Base-by-base conservation (phyloP, 331 rosid species). In the Rosa hybrid region DNA sequence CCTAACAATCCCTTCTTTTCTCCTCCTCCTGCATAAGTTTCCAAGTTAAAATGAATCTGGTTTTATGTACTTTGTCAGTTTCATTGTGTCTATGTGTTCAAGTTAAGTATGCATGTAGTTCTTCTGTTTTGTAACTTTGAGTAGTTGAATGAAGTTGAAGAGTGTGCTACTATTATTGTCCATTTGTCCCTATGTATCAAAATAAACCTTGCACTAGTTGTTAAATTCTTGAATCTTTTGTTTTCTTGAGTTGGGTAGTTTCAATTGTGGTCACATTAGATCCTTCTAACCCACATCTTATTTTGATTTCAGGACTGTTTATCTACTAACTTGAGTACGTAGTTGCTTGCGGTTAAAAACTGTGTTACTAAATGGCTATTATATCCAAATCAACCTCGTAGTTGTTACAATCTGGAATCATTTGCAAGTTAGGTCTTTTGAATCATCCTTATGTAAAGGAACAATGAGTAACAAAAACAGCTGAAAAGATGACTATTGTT, bases 11-110 rank as follows among this genome's bases (percentile, higher is more conserved):
- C 64, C 21, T 49, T 48, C 16, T n/a, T 65, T 11, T 64, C 80
- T 27, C 80, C 74, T 63, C 80, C 80, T 77, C 63, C 80, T 65
- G 50, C 64, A 62, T 76, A 76, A 62, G 80, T 60, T 50, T 50
- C 44, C 12, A 7, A 14, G 59, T 45, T 57, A n/a, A 57, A 10
- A 21, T 57, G 13, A 21, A 59, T 34, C 23, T 53, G 21, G 65
- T 21, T 51, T 17, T 51, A 12, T 73, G 77, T 50, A 51, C 27
- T 51, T 34, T 9, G 5, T 51, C 16, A 20, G 30, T 73, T 51
- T 53, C 49, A 27, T 59, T 59, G 65, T 23, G 16, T 4, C 2
- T 25, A 16, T 8, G n/a, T 41, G 59, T 25, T 70, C 12, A 21
- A 71, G 75, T 71, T 10, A 14, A 23, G 45, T 72, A 72, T 27